Evolutionary conservation across 495 filamentous ascomycete genomes (phyloP), one percentile per base, ranked within the genome.

Genomic region (Hyaloscypha bicolor): DNA sequence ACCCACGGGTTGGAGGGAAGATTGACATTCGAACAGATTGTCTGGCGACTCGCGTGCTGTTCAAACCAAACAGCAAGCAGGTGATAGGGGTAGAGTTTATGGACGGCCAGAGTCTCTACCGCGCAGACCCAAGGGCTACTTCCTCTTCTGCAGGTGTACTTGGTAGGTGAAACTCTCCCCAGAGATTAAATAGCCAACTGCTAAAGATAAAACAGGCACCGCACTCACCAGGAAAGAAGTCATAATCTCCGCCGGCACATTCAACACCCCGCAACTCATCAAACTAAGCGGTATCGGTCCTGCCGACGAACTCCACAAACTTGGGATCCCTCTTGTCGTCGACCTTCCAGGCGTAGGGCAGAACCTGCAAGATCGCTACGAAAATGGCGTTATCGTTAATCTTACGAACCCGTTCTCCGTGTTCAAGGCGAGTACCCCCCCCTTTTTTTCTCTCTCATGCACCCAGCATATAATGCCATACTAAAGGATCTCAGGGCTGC

Each of bases 291-390:
- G 90, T n/a, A 76, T 92, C 57, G 88, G 89, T 4, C 83, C 86
- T 0, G 64, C 61, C 3, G 71, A 69, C 0, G 81, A 88, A 42
- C 80, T 91, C 0, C 19, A 74, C 6, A 68, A 66, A 14, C 78
- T 82, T 60, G 72, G 73, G n/a, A 89, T 91, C 64, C 72, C 79
- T 6, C 76, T 88, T 0, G 64, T 90, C 1, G 69, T 75, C 32
- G 82, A 89, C 67, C 78, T 86, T 0, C 86, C 87, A 0, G 86
- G 83, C 8, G 88, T 91, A 0, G 89, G 89, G 33, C 77, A 78
- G 19, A 91, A 91, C 73, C 76, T 91, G 0, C 87, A 90, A 60
- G 87, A 91, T 68, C 85, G 84, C 72, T 87, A 87, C 71, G 87
- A 90, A 63, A 80, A 77, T 21, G 71, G 76, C 19, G 77, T 88